These are phyloP conservation scores for Silybum marianum DNA, from an alignment of 129 eudicot species.

Conservation along the genomic window DNA sequence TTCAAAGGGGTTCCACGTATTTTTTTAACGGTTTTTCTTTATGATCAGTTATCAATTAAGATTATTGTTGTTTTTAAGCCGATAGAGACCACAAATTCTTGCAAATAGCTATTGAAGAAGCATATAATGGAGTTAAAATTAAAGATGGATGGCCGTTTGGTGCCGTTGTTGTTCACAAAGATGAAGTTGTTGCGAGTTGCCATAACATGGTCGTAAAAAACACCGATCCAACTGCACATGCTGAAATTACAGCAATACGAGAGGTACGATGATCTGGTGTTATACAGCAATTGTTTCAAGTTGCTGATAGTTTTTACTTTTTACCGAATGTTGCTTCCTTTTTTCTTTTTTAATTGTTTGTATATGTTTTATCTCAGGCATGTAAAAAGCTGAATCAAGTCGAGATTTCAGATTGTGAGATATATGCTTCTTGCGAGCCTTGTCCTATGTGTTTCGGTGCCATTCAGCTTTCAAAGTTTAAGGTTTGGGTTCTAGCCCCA, in stretches of 20 bases:
- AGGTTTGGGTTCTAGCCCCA: conserved; percentile 38
- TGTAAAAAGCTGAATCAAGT: conserved; percentile 74
- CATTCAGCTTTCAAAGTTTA: conserved; percentile 78
- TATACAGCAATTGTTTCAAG: too few relatives aligned
- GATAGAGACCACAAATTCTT: conserved; percentile 85
- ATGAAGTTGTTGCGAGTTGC: conserved; percentile 81
- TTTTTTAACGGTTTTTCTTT: too few relatives aligned
- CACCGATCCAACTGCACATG: conserved; percentile 83
- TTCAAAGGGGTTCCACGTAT: too few relatives aligned
- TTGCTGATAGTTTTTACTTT: too few relatives aligned
- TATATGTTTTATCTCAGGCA: conserved; percentile 46
- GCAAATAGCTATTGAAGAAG: conserved; percentile 79
- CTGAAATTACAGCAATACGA: conserved; percentile 86
- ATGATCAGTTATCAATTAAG: too few relatives aligned
- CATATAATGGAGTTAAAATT: conserved; percentile 77
- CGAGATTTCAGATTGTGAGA: conserved; percentile 81
- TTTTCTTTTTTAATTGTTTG: neutral
- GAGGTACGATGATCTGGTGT: conserved; percentile 49
- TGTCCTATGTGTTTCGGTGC: conserved; percentile 98
- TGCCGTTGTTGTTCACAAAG: conserved; percentile 74
- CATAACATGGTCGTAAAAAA: conserved; percentile 74
- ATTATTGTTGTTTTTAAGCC: conserved; percentile 19
- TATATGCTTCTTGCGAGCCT: conserved; percentile 89
- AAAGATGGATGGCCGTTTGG: conserved; percentile 93
- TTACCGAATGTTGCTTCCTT: neutral